Evolutionary conservation across 257 asterid genomes (phyloP).

Genomic region (Voacanga thouarsii): DNA sequence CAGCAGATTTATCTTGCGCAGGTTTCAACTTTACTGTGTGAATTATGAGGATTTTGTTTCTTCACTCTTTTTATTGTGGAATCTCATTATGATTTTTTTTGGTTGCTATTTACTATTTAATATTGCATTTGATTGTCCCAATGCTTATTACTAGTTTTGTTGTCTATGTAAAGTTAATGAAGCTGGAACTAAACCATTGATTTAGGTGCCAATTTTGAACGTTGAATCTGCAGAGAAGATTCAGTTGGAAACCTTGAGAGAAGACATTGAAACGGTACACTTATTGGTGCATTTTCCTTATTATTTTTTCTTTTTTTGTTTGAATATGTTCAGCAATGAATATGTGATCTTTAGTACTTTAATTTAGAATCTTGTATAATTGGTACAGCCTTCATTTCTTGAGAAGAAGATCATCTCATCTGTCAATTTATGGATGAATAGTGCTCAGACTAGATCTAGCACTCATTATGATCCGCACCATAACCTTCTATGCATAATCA

Average conservation of each 20-base stretch:
- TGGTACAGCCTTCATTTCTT: slow-evolving; percentile 71
- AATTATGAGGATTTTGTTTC: neutral
- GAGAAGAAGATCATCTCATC: slow-evolving; percentile 58
- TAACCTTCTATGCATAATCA: slow-evolving; percentile 70
- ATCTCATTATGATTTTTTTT: neutral
- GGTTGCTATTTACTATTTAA: neutral
- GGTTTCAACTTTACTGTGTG: slow-evolving; percentile 39
- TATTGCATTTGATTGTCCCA: neutral
- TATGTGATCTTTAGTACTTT: slow-evolving; percentile 13
- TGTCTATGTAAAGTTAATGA: neutral
- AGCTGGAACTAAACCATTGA: slow-evolving; percentile 7
- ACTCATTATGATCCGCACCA: slow-evolving; percentile 95
- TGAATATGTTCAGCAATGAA: neutral
- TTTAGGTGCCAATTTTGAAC: slow-evolving; percentile 71
- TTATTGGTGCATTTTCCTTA: slow-evolving; percentile 20
- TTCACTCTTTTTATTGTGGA: neutral
- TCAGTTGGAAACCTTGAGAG: slow-evolving; percentile 68
- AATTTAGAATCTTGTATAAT: slow-evolving; percentile 6
- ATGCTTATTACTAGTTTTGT: neutral
- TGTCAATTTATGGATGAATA: slow-evolving; percentile 95
- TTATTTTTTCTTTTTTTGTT: neutral
- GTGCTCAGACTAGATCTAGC: slow-evolving; percentile 74
- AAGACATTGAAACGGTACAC: slow-evolving; percentile 65
- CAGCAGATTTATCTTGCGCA: slow-evolving; percentile 90
- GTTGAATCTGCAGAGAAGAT: slow-evolving; percentile 65